Conservation (phyloP, 73 alveolate genomes). For the Loxodes magnus region DNA sequence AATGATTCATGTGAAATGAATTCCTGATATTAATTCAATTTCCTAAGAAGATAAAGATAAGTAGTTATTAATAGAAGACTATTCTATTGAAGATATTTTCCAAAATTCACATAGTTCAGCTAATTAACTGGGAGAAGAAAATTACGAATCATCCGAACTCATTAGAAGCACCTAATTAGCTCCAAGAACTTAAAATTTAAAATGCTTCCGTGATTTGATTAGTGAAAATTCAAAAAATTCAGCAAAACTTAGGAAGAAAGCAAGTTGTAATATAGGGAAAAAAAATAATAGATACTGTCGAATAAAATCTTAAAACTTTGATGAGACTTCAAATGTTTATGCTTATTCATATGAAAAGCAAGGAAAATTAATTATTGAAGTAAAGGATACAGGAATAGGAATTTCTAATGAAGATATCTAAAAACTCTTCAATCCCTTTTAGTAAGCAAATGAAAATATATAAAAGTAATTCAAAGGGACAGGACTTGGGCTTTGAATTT, state of each 20-base stretch:
- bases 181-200: neutral
- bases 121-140: neutral
- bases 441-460: slow-evolving; percentile 11
- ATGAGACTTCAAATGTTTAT: too few relatives aligned
- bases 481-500: slow-evolving; percentile 14
- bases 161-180: neutral
- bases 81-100: neutral
- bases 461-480: slow-evolving; percentile 12
- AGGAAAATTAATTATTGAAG: neutral
- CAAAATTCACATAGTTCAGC: neutral
- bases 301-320: too few relatives aligned
- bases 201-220: neutral
- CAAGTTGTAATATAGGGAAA: too few relatives aligned
- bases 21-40: neutral
- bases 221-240: neutral
- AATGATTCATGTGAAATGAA: slow-evolving; percentile 2
- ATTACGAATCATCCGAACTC: neutral
- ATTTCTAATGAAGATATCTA: slow-evolving; percentile 11
- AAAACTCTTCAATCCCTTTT: slow-evolving; percentile 7
- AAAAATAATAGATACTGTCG: too few relatives aligned
- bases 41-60: neutral
- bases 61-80: neutral
- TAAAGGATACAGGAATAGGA: slow-evolving; percentile 13
- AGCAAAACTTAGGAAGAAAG: too few relatives aligned
- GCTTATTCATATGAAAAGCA: neutral